phyloP scores from a whole-genome alignment of 2,329 filamentous ascomycete species.

The Ilyonectria sp. region DNA sequence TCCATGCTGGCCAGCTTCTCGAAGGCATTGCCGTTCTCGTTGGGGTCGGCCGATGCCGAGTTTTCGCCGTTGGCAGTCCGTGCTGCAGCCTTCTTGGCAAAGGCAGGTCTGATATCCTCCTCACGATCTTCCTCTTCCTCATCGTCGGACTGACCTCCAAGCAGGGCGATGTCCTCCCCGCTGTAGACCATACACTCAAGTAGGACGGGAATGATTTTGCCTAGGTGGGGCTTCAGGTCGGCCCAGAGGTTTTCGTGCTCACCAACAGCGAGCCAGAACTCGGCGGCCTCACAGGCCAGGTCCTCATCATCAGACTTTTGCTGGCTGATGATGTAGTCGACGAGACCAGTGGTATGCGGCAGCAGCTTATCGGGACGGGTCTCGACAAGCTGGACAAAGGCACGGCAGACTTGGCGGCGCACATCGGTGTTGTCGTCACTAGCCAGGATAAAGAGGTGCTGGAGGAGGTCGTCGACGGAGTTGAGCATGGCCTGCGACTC shows the following conservation, averaged over 20 bases:
- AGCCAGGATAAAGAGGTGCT: constrained; percentile 86
- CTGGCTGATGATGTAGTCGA: constrained; percentile 93
- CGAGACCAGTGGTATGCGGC: constrained; percentile 88
- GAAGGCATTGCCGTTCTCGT: constrained; percentile 69
- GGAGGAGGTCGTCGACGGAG: constrained; percentile 85
- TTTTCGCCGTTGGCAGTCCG: constrained; percentile 70
- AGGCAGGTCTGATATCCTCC: constrained; percentile 93
- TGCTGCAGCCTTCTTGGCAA: constrained; percentile 79
- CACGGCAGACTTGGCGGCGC: constrained; percentile 91
- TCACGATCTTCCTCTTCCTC: constrained; percentile 91
- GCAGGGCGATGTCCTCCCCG: constrained; percentile 89
- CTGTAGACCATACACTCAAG: constrained; percentile 97
- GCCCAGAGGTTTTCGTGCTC: constrained; percentile 87
- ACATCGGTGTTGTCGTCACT: constrained; percentile 85
- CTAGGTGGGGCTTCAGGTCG: constrained; percentile 82
- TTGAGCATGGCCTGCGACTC: constrained; percentile 87
- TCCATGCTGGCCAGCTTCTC: constrained; percentile 73
- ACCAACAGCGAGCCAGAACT: constrained; percentile 96
- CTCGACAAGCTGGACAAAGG: constrained; percentile 93
- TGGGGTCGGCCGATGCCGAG: constrained; percentile 64
- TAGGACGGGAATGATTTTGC: constrained; percentile 90
- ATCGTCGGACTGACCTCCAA: constrained; percentile 89
- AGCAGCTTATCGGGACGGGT: constrained; percentile 90
- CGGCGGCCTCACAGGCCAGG: constrained; percentile 92
- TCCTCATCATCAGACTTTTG: constrained; percentile 92